Evolutionary conservation across 768 basidiomycete genomes (phyloP).

Genomic region (Coprinopsis sp.): DNA sequence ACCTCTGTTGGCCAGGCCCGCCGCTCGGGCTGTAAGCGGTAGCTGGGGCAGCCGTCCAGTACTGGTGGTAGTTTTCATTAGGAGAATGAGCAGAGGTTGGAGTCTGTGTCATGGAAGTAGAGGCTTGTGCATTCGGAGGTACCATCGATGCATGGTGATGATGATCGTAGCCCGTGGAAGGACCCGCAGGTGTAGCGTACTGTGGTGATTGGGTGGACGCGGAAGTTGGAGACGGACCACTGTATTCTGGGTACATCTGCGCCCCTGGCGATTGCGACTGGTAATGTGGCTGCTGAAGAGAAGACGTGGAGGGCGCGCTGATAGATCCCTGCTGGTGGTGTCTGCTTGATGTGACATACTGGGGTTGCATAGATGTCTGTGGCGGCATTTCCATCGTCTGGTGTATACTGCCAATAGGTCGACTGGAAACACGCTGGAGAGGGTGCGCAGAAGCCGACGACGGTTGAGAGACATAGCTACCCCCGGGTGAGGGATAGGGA

Average conservation of each 20-base stretch:
- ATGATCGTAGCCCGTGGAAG: slow-evolving; percentile 9
- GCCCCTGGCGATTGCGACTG: slow-evolving; percentile 2
- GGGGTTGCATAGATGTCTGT: slow-evolving; percentile 9
- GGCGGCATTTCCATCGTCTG: slow-evolving; percentile 11
- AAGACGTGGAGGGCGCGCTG: slow-evolving; percentile 4
- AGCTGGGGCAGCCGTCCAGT: slow-evolving; percentile 30
- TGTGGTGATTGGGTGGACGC: slow-evolving; percentile 1
- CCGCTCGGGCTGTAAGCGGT: slow-evolving; percentile 21
- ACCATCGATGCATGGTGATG: not conserved
- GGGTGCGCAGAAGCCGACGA: slow-evolving; percentile 1
- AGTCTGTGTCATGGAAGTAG: slow-evolving; percentile 4
- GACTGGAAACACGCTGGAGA: slow-evolving; percentile 13
- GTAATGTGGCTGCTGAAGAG: slow-evolving; percentile 10
- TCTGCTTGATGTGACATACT: slow-evolving; percentile 10
- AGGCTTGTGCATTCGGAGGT: not conserved
- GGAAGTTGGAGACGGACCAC: slow-evolving; percentile 11
- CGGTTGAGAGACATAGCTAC: not conserved
- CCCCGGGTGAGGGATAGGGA: not conserved
- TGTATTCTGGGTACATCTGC: slow-evolving; percentile 24
- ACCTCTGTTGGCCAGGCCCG: slow-evolving; percentile 17
- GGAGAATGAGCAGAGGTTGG: slow-evolving; percentile 3
- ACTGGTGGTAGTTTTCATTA: slow-evolving; percentile 20
- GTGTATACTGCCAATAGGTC: slow-evolving; percentile 18
- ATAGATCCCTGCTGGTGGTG: slow-evolving; percentile 13
- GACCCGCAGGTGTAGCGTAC: slow-evolving; percentile 14